Base-by-base conservation (phyloP, 768 basidiomycete species). In the Boletus edulis region DNA sequence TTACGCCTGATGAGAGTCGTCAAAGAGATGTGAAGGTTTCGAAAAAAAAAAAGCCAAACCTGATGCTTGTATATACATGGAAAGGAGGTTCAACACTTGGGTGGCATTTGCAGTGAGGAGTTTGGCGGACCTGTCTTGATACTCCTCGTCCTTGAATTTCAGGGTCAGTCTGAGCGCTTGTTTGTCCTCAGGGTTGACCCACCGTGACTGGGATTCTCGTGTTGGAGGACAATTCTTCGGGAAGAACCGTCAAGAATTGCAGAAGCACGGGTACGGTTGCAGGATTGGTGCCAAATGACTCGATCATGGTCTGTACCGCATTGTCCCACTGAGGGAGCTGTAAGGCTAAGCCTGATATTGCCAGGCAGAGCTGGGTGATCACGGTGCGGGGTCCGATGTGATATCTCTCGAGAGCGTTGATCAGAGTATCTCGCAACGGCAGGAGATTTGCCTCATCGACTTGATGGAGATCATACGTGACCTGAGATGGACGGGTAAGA, bases 391-490 rank as follows among this genome's bases (percentile, higher is more conserved):
- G 91, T 5, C 95, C 95, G 42, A 77, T 67, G 50, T 86, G 81
- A 70, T 91, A 89, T 52, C 73, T 76, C 61, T 87, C 73, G 47
- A 99, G 74, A 3, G 91, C 91, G 31, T 84, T 70, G 55, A 98
- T 67, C 54, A 99, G 77, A 3, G 94, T 95, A 70, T 97, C 93
- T 45, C 94, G 84, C 52, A 98, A 77, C n/a, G 87, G 78, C 31
- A 87, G 76, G 14, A 89, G 79, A 60, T 93, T 85, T 37, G 81
- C 76, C 3, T 77, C 68, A 59, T 89, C 84, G 44, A 99, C 85
- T 81, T 98, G 92, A 51, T 86, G 74, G 45, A 99, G 83, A 81
- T 99, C 97, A 73, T 94, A 98, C 13, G 86, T 91, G 61, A 98
- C 93, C 97, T 99, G 61, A 54, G 52, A 55, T 31, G 48, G 58